Percentiles rank a stretch among this genome's conserved stretches.
These are phyloP conservation scores for Mitragyna speciosa DNA, from an alignment of 257 asterid species.

Conservation along the genomic window DNA sequence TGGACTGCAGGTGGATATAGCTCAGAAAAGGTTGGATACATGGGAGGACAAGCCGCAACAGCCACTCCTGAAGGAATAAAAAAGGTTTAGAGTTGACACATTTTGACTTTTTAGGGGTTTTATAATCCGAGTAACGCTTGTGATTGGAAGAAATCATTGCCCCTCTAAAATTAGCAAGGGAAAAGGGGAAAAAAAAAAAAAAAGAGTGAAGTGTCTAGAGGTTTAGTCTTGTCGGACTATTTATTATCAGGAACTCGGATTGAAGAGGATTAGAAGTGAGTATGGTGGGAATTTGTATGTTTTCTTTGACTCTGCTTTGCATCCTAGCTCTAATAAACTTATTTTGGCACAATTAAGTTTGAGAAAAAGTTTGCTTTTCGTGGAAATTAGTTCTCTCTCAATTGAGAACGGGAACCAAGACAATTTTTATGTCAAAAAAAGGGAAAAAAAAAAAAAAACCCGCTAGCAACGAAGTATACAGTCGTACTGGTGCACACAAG, in stretches of 20 bases:
- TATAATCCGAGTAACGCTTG: not conserved
- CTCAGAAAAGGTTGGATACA: constrained; percentile 26
- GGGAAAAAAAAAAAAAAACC: too few species aligned
- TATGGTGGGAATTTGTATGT: too few species aligned
- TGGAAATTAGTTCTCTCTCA: too few species aligned
- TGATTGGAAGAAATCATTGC: not conserved
- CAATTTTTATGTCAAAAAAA: too few species aligned
- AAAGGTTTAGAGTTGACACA: too few species aligned
- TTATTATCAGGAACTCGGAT: not conserved
- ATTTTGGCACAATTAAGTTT: not conserved
- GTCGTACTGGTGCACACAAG: too few species aligned
- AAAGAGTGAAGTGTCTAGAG: not conserved
- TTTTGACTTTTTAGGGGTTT: not conserved
- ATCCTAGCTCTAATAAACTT: not conserved
- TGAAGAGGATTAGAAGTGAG: too few species aligned
- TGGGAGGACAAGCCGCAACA: constrained; percentile 30
- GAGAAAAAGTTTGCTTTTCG: not conserved
- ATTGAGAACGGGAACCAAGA: too few species aligned
- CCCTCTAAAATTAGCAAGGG: not conserved
- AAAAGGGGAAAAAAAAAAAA: not conserved
- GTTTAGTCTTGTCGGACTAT: not conserved
- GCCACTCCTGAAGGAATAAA: constrained; percentile 14
- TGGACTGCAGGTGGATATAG: constrained; percentile 29
- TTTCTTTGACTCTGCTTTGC: not conserved
- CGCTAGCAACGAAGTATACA: too few species aligned